These are phyloP conservation scores for Paecilomyces variotii DNA, from an alignment of 2,329 filamentous ascomycete genomes.

Conservation along the genomic window DNA sequence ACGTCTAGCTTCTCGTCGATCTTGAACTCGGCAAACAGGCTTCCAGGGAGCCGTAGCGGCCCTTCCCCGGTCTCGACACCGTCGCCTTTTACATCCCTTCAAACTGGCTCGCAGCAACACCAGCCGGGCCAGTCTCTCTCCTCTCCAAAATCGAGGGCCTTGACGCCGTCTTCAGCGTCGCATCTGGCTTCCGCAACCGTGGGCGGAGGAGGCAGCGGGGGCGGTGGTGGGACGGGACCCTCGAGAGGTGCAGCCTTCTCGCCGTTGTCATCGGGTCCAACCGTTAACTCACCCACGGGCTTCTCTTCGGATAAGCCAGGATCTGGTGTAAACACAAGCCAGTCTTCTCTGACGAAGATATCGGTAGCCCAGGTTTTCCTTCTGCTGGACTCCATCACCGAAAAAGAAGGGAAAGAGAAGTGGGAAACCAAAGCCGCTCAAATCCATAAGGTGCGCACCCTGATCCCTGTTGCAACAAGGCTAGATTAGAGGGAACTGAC, in stretches of 20 bases:
- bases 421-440: constrained; percentile 88
- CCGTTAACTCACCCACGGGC: constrained; percentile 45
- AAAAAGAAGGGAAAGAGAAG: constrained; percentile 85
- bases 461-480: neutral
- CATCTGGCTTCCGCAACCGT: constrained; percentile 49
- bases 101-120: constrained; percentile 48
- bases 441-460: constrained; percentile 68
- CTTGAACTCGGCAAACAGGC: constrained; percentile 42
- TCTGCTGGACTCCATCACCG: constrained; percentile 86
- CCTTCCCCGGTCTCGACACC: constrained; percentile 48
- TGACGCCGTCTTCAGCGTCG: constrained; percentile 47
- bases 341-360: constrained; percentile 74
- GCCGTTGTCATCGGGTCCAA: constrained; percentile 51
- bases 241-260: constrained; percentile 53
- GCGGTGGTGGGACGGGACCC: constrained; percentile 47
- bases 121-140: constrained; percentile 46
- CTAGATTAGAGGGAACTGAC: constrained; percentile 1
- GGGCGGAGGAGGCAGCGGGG: constrained; percentile 43
- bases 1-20: constrained; percentile 47
- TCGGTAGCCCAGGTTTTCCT: constrained; percentile 93
- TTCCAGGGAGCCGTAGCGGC: constrained; percentile 43
- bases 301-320: constrained; percentile 43
- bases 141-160: constrained; percentile 48
- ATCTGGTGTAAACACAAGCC: constrained; percentile 39
- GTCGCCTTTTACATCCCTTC: constrained; percentile 47